Conservation (phyloP, 2,329 filamentous ascomycete genomes). For the Corynespora cassiicola region DNA sequence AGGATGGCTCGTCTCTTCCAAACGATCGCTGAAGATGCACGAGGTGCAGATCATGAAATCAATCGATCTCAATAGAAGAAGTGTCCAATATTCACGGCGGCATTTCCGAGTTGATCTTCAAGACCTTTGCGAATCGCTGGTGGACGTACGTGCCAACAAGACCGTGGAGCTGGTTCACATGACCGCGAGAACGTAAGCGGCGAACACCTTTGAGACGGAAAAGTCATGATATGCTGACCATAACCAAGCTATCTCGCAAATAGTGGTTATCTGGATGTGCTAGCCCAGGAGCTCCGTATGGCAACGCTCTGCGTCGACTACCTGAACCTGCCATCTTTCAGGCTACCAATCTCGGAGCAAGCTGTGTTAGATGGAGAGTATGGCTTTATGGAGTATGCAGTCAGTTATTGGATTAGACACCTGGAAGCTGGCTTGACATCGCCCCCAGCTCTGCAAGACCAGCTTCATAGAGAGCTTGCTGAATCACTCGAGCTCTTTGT, state of each 20-base stretch:
- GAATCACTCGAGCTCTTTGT: conserved; percentile 16
- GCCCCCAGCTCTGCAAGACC: conserved; percentile 1
- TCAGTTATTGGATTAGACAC: conserved; percentile 20
- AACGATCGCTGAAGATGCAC: conserved; percentile 49
- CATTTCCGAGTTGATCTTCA: conserved; percentile 33
- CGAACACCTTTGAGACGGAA: conserved; percentile 20
- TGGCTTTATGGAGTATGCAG: conserved; percentile 21
- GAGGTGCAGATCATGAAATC: conserved; percentile 50
- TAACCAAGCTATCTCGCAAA: conserved; percentile 15
- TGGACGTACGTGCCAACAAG: conserved; percentile 38
- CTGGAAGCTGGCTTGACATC: conserved; percentile 14
- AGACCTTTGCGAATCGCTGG: conserved; percentile 47
- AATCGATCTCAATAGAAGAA: conserved; percentile 32
- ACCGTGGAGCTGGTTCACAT: conserved; percentile 49
- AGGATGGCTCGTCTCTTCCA: conserved; percentile 50
- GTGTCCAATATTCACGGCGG: conserved; percentile 33
- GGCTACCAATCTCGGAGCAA: neutral
- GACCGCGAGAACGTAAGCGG: conserved; percentile 30
- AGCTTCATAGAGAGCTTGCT: conserved; percentile 3
- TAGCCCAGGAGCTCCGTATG: conserved; percentile 12
- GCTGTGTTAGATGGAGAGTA: conserved; percentile 17
- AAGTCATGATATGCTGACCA: neutral
- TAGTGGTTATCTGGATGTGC: conserved; percentile 5
- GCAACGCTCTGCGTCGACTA: conserved; percentile 21
- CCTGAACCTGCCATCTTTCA: conserved; percentile 15